Conservation (phyloP, 108 stramenopile species). For the Cylindrotheca closterium region DNA sequence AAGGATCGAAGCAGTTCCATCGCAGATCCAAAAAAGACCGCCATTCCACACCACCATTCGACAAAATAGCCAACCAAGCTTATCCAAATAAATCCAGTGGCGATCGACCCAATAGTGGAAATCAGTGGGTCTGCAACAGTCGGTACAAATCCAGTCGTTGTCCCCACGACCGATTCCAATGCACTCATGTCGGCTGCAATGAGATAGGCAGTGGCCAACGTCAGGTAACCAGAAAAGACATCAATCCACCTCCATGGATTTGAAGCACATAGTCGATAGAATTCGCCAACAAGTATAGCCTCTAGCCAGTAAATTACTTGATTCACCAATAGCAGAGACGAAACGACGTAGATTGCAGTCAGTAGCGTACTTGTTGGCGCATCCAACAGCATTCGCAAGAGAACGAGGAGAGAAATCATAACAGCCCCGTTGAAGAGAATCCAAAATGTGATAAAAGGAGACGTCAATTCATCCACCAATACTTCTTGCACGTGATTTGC, state of each 20-base stretch:
- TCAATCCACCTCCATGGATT: slow-evolving; percentile 42
- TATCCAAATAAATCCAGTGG: slow-evolving; percentile 40
- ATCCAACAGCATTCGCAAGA: slow-evolving; percentile 36
- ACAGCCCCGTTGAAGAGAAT: slow-evolving; percentile 31
- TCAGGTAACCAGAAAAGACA: slow-evolving; percentile 17
- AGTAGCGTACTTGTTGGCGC: background rate
- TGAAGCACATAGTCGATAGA: slow-evolving; percentile 19
- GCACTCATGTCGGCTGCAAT: slow-evolving; percentile 10
- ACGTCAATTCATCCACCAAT: slow-evolving; percentile 34
- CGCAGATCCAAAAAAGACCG: slow-evolving; percentile 36
- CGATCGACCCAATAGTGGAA: slow-evolving; percentile 21
- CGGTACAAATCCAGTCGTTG: background rate
- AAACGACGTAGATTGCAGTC: slow-evolving; percentile 12
- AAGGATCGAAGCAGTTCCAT: slow-evolving; percentile 18
- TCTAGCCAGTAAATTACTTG: slow-evolving; percentile 29
- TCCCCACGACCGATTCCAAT: background rate
- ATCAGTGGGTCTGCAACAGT: slow-evolving; percentile 3
- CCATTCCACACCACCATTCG: slow-evolving; percentile 46
- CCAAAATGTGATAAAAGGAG: slow-evolving; percentile 21
- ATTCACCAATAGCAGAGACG: slow-evolving; percentile 18
- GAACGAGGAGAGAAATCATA: slow-evolving; percentile 16
- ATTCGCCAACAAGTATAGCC: slow-evolving; percentile 19
- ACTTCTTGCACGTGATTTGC: slow-evolving; percentile 30
- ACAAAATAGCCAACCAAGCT: slow-evolving; percentile 37
- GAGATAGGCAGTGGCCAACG: slow-evolving; percentile 28